Conservation (phyloP, 2,329 filamentous ascomycete genomes). For the Fusarium sp. region DNA sequence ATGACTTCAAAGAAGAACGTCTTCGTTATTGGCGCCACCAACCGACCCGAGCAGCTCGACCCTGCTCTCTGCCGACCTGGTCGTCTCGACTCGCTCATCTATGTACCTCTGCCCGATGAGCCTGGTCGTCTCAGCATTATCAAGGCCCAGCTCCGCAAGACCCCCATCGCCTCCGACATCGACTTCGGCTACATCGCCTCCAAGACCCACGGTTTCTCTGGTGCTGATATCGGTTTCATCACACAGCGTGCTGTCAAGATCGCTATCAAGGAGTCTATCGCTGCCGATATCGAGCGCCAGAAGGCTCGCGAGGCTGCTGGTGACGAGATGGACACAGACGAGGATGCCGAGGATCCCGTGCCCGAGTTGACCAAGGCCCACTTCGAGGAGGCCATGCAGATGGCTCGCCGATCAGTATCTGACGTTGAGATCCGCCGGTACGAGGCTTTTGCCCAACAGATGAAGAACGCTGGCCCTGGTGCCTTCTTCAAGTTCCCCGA, state of each 20-base stretch:
- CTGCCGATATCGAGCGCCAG: constrained; percentile 84
- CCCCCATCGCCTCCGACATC: constrained; percentile 87
- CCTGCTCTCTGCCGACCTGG: constrained; percentile 97
- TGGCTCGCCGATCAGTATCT: constrained; percentile 90
- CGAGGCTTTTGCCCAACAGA: constrained; percentile 97
- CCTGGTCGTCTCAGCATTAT: constrained; percentile 89
- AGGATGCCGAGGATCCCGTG: constrained; percentile 89
- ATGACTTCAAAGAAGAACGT: constrained; percentile 99
- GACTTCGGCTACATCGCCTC: constrained; percentile 91
- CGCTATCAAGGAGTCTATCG: constrained; percentile 97
- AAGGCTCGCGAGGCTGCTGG: constrained; percentile 90
- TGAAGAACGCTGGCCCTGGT: constrained; percentile 97
- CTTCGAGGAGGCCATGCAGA: constrained; percentile 98
- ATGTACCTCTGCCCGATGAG: constrained; percentile 96
- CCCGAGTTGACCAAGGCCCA: constrained; percentile 95
- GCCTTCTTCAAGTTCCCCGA: constrained; percentile 98
- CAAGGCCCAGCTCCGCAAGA: constrained; percentile 97
- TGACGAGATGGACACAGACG: constrained; percentile 76
- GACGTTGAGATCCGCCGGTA: constrained; percentile 98
- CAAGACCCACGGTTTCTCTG: constrained; percentile 98
- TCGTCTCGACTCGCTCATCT: constrained; percentile 98
- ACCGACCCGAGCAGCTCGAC: constrained; percentile 98
- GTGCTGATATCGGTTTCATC: constrained; percentile 99
- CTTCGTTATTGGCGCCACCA: constrained; percentile 98
- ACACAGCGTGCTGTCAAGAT: constrained; percentile 99